These are phyloP conservation scores for Endocarpon pusillum DNA, from an alignment of 495 filamentous ascomycete species.

Conservation along the genomic window DNA sequence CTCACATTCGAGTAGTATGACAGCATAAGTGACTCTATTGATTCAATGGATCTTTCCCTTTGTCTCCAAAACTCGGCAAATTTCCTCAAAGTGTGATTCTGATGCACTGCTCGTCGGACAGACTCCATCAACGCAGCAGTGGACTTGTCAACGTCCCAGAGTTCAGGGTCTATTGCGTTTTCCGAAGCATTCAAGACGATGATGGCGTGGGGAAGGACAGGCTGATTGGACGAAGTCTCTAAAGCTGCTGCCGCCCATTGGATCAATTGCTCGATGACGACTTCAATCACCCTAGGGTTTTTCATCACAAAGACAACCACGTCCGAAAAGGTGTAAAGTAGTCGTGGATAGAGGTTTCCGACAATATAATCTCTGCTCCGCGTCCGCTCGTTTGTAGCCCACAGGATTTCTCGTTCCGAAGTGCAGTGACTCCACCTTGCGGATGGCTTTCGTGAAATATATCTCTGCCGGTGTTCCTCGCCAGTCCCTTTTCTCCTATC, in stretches of 20 bases:
- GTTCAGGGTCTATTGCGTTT: constrained; percentile 22
- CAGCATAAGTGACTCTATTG: constrained; percentile 29
- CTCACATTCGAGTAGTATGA: constrained; percentile 36
- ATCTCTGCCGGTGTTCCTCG: constrained; percentile 21
- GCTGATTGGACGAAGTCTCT: constrained; percentile 38
- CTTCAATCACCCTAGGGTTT: constrained; percentile 24
- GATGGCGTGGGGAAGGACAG: constrained; percentile 34
- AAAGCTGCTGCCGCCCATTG: constrained; percentile 22
- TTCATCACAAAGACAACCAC: constrained; percentile 33
- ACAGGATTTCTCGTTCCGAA: constrained; percentile 3
- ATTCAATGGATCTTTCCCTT: constrained; percentile 15
- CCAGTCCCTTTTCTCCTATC: constrained; percentile 13
- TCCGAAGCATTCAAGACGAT: constrained; percentile 36
- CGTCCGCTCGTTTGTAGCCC: constrained; percentile 4
- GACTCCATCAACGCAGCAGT: constrained; percentile 22
- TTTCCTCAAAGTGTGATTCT: constrained; percentile 9
- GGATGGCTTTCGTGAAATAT: constrained; percentile 29
- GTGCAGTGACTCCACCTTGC: background rate
- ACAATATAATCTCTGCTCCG: constrained; percentile 13
- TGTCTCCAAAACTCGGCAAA: constrained; percentile 19
- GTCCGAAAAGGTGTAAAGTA: constrained; percentile 35
- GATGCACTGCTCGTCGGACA: constrained; percentile 5
- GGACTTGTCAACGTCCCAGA: constrained; percentile 31
- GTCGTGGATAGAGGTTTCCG: constrained; percentile 15
- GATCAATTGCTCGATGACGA: constrained; percentile 11